A percentile compares a stretch with the other conserved stretches of the same genome.
These are phyloP conservation scores for Helotiales sp. DNA, from an alignment of 2,329 filamentous ascomycete species.

Conservation along the genomic window DNA sequence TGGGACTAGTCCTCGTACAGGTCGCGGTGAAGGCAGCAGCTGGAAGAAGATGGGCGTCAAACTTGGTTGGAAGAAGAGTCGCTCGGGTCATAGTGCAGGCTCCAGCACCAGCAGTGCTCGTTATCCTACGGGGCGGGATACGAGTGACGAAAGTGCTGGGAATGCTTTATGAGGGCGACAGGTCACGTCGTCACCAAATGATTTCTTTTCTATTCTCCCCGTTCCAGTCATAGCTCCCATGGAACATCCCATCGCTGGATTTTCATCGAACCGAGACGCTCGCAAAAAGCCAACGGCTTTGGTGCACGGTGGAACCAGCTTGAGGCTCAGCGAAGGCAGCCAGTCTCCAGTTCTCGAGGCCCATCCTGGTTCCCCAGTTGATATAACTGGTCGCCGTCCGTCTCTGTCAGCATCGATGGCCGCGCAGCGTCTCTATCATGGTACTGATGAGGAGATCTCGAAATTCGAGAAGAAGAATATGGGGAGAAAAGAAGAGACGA, in stretches of 20 bases:
- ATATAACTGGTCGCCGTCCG: conserved; percentile 29
- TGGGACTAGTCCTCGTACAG: conserved; percentile 25
- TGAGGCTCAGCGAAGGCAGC: conserved; percentile 32
- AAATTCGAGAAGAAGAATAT: conserved; percentile 23
- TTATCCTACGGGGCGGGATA: conserved; percentile 36
- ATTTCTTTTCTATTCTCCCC: conserved; percentile 33
- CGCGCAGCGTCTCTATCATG: conserved; percentile 28
- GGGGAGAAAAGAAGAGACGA: conserved; percentile 29
- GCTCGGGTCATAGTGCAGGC: conserved; percentile 46
- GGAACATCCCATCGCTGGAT: conserved; percentile 27
- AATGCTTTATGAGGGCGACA: conserved; percentile 57
- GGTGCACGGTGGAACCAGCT: conserved; percentile 30
- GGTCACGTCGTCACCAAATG: conserved; percentile 52
- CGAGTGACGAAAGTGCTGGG: conserved; percentile 36
- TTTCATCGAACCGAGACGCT: conserved; percentile 21
- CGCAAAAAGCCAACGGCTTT: conserved; percentile 20
- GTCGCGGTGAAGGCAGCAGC: conserved; percentile 42
- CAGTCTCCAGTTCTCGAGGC: conserved; percentile 33
- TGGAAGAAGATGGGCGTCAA: conserved; percentile 67
- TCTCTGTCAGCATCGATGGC: conserved; percentile 26
- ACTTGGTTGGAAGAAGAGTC: conserved; percentile 56
- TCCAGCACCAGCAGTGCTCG: conserved; percentile 40
- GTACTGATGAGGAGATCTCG: conserved; percentile 25
- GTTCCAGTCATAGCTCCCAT: conserved; percentile 29
- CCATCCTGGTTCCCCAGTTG: conserved; percentile 35